phyloP scores from a whole-genome alignment of 306 rosid species.

The Hylodesmum podocarpum region DNA sequence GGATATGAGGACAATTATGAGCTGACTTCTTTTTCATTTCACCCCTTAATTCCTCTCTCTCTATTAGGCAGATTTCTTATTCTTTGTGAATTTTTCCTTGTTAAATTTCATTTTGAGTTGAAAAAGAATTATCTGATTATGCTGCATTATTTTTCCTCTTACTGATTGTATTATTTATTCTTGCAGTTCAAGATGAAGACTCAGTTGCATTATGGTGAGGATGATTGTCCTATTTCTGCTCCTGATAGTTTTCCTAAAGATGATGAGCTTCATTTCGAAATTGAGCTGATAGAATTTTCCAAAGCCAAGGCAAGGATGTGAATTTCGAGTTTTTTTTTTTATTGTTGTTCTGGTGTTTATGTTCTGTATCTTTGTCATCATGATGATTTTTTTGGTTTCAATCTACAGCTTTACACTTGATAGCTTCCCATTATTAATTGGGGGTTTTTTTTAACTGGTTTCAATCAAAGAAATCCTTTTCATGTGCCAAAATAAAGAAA shows the following conservation, averaged over 20 bases:
- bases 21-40: background rate
- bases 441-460: background rate
- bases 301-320: slow-evolving; percentile 78
- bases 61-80: background rate
- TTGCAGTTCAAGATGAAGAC: slow-evolving; percentile 94
- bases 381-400: slow-evolving; percentile 2
- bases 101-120: background rate
- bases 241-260: slow-evolving; percentile 79
- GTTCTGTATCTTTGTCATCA: background rate
- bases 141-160: slow-evolving; percentile 2
- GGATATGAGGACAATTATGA: background rate
- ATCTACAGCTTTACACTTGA: background rate
- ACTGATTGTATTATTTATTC: slow-evolving; percentile 16
- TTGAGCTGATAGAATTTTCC: slow-evolving; percentile 86
- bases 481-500: background rate
- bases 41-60: background rate
- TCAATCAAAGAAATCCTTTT: background rate
- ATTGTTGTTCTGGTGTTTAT: slow-evolving; percentile 9
- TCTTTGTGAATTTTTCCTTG: slow-evolving; percentile 2
- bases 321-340: slow-evolving; percentile 13
- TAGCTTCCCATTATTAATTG: background rate
- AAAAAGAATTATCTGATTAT: background rate
- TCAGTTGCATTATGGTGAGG: slow-evolving; percentile 86
- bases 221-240: slow-evolving; percentile 79
- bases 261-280: slow-evolving; percentile 91